These are phyloP conservation scores for Pueraria montana DNA, from an alignment of 306 rosid species.

Conservation along the genomic window DNA sequence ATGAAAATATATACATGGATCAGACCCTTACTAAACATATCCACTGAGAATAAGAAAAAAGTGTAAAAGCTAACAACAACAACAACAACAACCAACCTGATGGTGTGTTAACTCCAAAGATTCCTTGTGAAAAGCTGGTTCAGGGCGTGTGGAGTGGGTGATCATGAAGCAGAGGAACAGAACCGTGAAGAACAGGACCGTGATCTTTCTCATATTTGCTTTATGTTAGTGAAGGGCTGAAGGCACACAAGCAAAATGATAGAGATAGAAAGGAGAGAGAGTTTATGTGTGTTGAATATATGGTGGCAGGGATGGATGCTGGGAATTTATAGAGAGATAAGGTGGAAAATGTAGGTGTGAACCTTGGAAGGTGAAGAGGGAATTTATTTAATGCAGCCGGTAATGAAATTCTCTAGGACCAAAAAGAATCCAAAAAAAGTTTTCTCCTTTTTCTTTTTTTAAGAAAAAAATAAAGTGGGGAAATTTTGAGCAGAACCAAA, in stretches of 20 bases:
- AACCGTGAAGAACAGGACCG: constrained; percentile 46
- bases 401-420: not conserved
- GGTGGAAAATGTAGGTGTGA: constrained; percentile 41
- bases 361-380: constrained; percentile 35
- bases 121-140: constrained; percentile 44
- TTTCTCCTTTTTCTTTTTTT: not conserved
- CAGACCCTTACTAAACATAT: not conserved
- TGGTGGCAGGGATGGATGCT: not conserved
- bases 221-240: constrained; percentile 3
- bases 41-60: not conserved
- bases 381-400: constrained; percentile 38
- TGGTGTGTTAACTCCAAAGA: not conserved
- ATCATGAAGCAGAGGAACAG: constrained; percentile 50
- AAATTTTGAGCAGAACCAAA: constrained; percentile 12
- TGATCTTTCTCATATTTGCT: constrained; percentile 49
- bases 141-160: constrained; percentile 48
- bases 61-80: not conserved
- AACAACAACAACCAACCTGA: constrained; percentile 31
- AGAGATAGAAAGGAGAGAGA: constrained; percentile 1
- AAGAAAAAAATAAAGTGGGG: not conserved
- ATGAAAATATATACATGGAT: not conserved
- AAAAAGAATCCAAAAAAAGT: constrained; percentile 5
- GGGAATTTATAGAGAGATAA: constrained; percentile 50
- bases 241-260: not conserved
- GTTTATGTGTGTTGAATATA: constrained; percentile 34